phyloP scores from a whole-genome alignment of 176 grass and related monocot genomes.

The Lolium multiflorum region DNA sequence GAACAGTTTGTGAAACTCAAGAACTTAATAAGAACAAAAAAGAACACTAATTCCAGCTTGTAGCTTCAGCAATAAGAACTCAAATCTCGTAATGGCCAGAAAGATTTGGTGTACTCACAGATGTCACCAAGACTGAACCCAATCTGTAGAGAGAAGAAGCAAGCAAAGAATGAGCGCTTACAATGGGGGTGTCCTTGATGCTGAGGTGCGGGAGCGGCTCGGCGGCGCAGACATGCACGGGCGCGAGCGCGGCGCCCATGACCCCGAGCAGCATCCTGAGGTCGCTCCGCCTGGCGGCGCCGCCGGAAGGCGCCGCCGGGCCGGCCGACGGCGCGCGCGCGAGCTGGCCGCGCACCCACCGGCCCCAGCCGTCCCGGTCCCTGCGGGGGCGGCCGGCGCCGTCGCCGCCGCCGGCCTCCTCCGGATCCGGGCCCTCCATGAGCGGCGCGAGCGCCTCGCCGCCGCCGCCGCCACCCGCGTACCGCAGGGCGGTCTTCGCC shows the following conservation, averaged over 20 bases:
- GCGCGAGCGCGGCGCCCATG: conserved; percentile 83
- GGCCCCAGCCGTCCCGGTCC: conserved; percentile 67
- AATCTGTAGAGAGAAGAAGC: conserved; percentile 34
- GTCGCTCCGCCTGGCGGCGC: conserved; percentile 57
- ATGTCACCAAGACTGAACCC: conserved; percentile 15
- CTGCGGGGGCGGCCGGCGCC: conserved; percentile 34
- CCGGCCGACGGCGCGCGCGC: conserved; percentile 42
- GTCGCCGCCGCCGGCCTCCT: conserved; percentile 28
- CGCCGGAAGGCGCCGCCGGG: neutral
- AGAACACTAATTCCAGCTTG: neutral
- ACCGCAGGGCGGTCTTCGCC: conserved; percentile 41
- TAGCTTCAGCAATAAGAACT: conserved; percentile 6
- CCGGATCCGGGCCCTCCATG: conserved; percentile 85
- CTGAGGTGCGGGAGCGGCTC: conserved; percentile 90
- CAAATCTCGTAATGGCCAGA: conserved; percentile 34
- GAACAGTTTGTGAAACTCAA: conserved; percentile 5
- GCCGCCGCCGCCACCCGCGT: conserved; percentile 17
- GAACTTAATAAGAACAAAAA: neutral
- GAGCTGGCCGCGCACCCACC: conserved; percentile 73
- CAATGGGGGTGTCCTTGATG: conserved; percentile 91
- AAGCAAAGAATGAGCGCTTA: conserved; percentile 39
- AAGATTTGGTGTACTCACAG: neutral
- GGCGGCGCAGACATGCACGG: conserved; percentile 72
- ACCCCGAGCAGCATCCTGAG: conserved; percentile 79
- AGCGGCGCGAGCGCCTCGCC: conserved; percentile 75